Evolutionary conservation across 495 filamentous ascomycete genomes (phyloP), one percentile per base, ranked within the genome.

Genomic region (Glarea lozoyensis): DNA sequence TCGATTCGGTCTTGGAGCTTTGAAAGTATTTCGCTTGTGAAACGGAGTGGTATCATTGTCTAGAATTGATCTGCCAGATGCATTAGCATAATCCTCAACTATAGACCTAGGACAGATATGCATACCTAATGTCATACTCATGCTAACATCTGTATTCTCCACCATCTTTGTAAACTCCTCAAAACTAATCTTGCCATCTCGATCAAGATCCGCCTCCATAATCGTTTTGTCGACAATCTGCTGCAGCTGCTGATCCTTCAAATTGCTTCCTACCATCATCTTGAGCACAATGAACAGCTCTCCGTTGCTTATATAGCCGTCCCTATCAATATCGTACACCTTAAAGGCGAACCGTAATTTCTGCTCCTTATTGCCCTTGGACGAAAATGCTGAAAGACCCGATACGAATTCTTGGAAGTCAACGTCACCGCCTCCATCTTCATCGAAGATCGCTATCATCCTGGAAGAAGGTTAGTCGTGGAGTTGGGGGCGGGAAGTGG

Each of bases 191-290:
- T 94, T 94, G 51, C 92, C 92, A 65, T 99, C 92, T 31, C 78
- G 74, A 63, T 99, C 93, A 56, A 84, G 75, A 63, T 99, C 92
- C 33, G 92, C 93, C 68, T 99, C 92, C 92, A 97, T 97, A 59
- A 99, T 99, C 40, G 92, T 99, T 78, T 99, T 99, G 68, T 99
- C 92, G 47, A 99, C 92, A 50, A 88, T 88, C 71, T 90, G 92
- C 66, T 99, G 92, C 64, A 99, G 67, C 66, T 99, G 92, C 66
- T 94, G 82, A 60, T 99, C 93, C 76, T 99, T 99, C 58, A 99
- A 67, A 66, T 99, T 99, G 68, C 88, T 96, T 34, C 92, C 92
- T 48, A 99, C 92, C 92, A 99, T 99, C 92, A 99, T 99, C 80
- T 99, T 99, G 50, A 99, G 71, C 56, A 99, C 92, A 58, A 99